Evolutionary conservation across 306 rosid species (phyloP).

Genomic region (Oemleria cerasiformis): DNA sequence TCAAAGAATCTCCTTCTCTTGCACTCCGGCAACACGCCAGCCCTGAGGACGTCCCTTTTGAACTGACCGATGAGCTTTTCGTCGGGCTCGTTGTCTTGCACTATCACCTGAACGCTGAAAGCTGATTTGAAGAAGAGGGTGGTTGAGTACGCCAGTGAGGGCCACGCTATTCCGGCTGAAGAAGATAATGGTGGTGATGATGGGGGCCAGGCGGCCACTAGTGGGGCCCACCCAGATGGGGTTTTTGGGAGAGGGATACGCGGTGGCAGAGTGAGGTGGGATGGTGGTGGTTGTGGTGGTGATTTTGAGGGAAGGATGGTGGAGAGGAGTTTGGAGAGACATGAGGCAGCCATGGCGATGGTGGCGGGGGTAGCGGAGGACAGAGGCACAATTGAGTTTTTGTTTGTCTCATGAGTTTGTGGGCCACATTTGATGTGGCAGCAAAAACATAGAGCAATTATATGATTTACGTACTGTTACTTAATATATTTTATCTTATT

Average conservation of each 20-base stretch:
- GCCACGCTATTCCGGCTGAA: constrained; percentile 1
- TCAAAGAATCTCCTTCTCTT: constrained; percentile 37
- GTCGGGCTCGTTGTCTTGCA: constrained; percentile 31
- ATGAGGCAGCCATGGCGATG: constrained; percentile 29
- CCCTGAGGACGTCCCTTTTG: constrained; percentile 32
- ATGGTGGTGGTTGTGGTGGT: neutral
- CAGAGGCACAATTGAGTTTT: too few relatives aligned
- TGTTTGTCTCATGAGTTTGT: too few relatives aligned
- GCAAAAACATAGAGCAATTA: too few relatives aligned
- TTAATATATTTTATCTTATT: too few relatives aligned
- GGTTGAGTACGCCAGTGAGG: constrained; percentile 22
- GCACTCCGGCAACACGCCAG: constrained; percentile 35
- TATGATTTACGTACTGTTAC: too few relatives aligned
- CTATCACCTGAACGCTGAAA: constrained; percentile 31
- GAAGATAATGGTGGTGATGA: neutral
- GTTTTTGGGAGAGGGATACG: neutral
- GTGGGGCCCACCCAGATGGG: neutral
- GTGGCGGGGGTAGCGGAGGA: neutral
- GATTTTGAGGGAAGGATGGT: constrained; percentile 22
- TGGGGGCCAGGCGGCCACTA: constrained; percentile 10
- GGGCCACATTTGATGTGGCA: too few relatives aligned
- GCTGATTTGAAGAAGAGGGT: constrained; percentile 27
- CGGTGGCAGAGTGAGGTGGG: constrained; percentile 11
- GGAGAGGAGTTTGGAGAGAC: constrained; percentile 27
- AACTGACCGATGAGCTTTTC: constrained; percentile 28